Evolutionary conservation across 139 green algal genomes (phyloP).

Genomic region (Closterium sp.): DNA sequence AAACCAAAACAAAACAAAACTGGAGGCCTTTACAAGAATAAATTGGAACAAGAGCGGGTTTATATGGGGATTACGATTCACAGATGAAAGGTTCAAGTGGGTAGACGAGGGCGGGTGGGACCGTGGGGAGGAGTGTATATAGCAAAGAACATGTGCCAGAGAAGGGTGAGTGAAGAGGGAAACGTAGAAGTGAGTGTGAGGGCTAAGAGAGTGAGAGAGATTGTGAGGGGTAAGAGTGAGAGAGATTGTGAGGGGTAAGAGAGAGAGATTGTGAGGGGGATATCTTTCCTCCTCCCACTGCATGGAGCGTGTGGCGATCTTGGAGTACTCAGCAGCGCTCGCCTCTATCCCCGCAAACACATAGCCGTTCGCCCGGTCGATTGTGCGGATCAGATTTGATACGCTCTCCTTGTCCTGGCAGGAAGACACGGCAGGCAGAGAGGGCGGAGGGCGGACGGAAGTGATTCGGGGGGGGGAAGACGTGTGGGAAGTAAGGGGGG

Average conservation of each 20-base stretch:
- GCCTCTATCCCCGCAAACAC: constrained; percentile 47
- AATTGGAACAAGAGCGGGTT: no score
- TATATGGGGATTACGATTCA: no score
- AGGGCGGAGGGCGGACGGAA: not conserved
- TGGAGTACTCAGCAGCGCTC: constrained; percentile 25
- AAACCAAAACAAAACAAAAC: not conserved
- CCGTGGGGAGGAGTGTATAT: no score
- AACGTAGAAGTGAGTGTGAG: not conserved
- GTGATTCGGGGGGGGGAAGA: no score
- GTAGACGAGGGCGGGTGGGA: no score
- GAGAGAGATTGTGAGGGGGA: not conserved
- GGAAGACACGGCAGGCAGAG: not conserved
- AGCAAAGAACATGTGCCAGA: not conserved
- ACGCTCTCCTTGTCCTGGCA: constrained; percentile 54
- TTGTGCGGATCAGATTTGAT: constrained; percentile 14
- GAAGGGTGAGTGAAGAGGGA: not conserved
- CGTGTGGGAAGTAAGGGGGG: not conserved
- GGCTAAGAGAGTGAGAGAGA: not conserved
- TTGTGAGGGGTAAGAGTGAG: not conserved
- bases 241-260: not conserved
- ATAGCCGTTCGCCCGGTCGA: constrained; percentile 55
- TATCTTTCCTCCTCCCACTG: constrained; percentile 53
- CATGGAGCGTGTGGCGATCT: constrained; percentile 5
- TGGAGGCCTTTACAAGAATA: no score
- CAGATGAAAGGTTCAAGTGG: no score